phyloP scores from a whole-genome alignment of 306 rosid species.

The Datisca glomerata region DNA sequence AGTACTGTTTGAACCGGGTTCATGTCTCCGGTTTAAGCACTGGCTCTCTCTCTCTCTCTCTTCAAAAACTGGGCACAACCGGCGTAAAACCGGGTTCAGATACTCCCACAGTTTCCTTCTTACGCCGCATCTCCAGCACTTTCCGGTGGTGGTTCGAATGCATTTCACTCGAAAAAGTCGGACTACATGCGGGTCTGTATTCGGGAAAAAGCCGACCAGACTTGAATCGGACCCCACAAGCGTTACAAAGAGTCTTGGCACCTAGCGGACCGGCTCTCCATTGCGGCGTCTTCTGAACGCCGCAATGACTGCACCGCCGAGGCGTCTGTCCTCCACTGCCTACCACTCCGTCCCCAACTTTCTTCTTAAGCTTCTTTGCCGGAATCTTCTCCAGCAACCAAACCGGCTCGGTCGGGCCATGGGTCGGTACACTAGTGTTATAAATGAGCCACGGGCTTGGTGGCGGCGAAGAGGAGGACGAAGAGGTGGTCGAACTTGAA shows the following conservation, averaged over 20 bases:
- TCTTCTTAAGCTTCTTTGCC: conserved; percentile 27
- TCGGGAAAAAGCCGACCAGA: conserved; percentile 93
- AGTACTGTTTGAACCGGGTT: conserved; percentile 32
- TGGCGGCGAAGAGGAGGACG: conserved; percentile 56
- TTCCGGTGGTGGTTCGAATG: conserved; percentile 96
- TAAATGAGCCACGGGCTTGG: conserved; percentile 30
- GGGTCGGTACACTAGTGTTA: conserved; percentile 13
- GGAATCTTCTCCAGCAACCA: conserved; percentile 9
- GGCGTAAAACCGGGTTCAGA: conserved; percentile 30
- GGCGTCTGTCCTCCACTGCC: conserved; percentile 24
- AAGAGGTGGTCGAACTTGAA: conserved; percentile 51
- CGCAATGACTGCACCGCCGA: conserved; percentile 90
- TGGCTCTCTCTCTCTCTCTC: conserved; percentile 9
- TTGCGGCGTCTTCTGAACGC: conserved; percentile 94
- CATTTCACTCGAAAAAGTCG: conserved; percentile 67
- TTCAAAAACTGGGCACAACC: conserved; percentile 36
- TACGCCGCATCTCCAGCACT: conserved; percentile 84
- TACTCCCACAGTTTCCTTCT: conserved; percentile 30
- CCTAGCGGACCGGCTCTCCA: conserved; percentile 95
- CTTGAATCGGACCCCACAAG: conserved; percentile 89
- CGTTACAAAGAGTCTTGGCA: conserved; percentile 84
- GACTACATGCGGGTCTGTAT: conserved; percentile 94
- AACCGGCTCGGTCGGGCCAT: conserved; percentile 18
- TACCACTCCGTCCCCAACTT: neutral
- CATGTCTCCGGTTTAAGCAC: conserved; percentile 14